Evolutionary conservation across 768 basidiomycete genomes (phyloP).

Genomic region (Gloeostereum incarnatum): DNA sequence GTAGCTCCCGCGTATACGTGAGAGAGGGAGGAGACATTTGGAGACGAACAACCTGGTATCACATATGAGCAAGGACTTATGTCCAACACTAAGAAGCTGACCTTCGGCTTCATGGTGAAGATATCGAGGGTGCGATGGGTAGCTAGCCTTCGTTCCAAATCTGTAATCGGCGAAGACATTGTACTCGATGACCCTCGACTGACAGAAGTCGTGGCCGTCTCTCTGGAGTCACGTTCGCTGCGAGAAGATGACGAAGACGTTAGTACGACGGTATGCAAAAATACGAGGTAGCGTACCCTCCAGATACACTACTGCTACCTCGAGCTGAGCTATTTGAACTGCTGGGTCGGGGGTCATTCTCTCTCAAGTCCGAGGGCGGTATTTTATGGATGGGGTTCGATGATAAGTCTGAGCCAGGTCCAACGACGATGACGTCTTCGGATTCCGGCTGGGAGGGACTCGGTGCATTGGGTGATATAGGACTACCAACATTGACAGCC

Average conservation of each 20-base stretch:
- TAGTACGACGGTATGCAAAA: background rate
- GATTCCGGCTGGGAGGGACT: constrained; percentile 20
- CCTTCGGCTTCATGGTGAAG: constrained; percentile 93
- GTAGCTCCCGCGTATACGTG: constrained; percentile 69
- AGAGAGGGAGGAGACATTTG: constrained; percentile 82
- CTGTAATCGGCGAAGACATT: constrained; percentile 50
- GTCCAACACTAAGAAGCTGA: constrained; percentile 20
- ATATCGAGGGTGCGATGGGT: constrained; percentile 81
- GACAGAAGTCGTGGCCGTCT: constrained; percentile 45
- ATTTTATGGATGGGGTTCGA: constrained; percentile 14
- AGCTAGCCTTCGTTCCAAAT: constrained; percentile 74
- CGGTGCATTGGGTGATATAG: constrained; percentile 10
- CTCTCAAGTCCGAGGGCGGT: constrained; percentile 9
- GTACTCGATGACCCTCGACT: constrained; percentile 44
- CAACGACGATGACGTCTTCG: constrained; percentile 51
- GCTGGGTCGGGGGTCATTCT: constrained; percentile 20
- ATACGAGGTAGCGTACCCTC: constrained; percentile 33
- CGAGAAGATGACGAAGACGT: background rate
- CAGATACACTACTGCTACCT: constrained; percentile 43
- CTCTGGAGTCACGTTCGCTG: constrained; percentile 54
- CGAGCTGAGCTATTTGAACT: constrained; percentile 44
- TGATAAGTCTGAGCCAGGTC: too few species aligned
- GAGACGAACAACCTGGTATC: constrained; percentile 70
- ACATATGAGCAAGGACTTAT: constrained; percentile 4
- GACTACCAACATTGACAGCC: constrained; percentile 38